Evolutionary conservation across 768 basidiomycete species (phyloP).

Genomic region (Macrolepiota fuliginosa): DNA sequence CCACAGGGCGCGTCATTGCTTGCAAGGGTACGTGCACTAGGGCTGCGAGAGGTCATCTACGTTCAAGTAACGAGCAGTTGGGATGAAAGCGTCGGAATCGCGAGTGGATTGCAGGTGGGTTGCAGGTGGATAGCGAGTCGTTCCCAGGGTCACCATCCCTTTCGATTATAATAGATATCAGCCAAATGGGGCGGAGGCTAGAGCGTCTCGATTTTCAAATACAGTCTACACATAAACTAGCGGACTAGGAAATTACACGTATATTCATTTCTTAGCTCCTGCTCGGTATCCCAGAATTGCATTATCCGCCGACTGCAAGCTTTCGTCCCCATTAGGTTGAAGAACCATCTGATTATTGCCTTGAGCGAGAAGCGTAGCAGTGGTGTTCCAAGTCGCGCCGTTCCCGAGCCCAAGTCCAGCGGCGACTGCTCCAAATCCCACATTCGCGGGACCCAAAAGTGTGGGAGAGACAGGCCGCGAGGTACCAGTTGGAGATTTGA

Average conservation of each 20-base stretch:
- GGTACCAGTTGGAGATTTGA: background rate
- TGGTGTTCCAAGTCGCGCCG: constrained; percentile 6
- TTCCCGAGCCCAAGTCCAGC: constrained; percentile 11
- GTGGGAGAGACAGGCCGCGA: constrained; percentile 10
- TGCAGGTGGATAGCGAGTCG: no score
- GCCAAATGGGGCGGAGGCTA: no score
- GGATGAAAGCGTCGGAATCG: background rate
- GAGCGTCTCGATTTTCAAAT: no score
- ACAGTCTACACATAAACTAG: background rate
- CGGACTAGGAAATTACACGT: background rate
- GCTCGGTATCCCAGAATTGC: background rate
- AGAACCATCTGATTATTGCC: background rate
- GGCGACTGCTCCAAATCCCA: constrained; percentile 6
- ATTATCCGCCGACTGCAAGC: background rate
- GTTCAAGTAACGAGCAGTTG: background rate
- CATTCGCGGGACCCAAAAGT: background rate
- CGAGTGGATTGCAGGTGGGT: background rate
- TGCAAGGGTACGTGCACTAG: background rate
- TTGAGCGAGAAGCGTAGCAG: background rate
- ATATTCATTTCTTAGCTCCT: background rate
- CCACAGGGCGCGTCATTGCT: background rate
- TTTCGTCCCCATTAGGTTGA: background rate
- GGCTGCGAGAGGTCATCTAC: background rate
- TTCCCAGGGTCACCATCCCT: no score
- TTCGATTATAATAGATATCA: no score